Evolutionary conservation across 768 basidiomycete genomes (phyloP).

Genomic region (Fomitopsis pulvina): DNA sequence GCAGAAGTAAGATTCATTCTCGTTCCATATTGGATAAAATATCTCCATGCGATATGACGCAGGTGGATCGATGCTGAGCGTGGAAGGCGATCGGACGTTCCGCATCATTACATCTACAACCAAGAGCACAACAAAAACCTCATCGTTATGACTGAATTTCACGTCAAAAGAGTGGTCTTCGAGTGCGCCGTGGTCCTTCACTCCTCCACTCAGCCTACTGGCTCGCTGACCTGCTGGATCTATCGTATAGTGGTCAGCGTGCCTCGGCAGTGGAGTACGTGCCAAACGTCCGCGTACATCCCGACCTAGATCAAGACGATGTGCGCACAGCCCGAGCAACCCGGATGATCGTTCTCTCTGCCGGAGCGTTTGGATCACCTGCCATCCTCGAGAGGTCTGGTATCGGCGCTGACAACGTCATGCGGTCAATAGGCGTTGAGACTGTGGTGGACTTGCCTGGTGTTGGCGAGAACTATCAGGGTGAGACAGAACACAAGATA

Average conservation of each 20-base stretch:
- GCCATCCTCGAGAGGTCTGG: conserved; percentile 52
- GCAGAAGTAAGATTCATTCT: conserved; percentile 41
- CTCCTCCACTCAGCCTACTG: background rate
- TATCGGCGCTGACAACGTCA: conserved; percentile 28
- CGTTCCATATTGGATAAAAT: background rate
- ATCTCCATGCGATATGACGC: background rate
- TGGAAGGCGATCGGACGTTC: conserved; percentile 52
- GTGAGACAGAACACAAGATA: background rate
- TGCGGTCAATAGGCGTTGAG: conserved; percentile 25
- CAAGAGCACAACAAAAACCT: conserved; percentile 15
- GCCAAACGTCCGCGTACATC: conserved; percentile 21
- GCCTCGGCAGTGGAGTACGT: conserved; percentile 35
- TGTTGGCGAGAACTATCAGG: conserved; percentile 37
- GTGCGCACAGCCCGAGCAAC: conserved; percentile 23
- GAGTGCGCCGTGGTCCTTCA: conserved; percentile 14
- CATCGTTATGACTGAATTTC: conserved; percentile 26
- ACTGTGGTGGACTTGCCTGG: conserved; percentile 34
- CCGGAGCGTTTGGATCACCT: conserved; percentile 39
- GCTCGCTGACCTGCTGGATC: background rate
- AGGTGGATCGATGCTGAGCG: conserved; percentile 52
- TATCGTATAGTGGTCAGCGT: conserved; percentile 22
- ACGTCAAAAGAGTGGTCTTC: conserved; percentile 33
- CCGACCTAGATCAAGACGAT: conserved; percentile 8
- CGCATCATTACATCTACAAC: conserved; percentile 35
- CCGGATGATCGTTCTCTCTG: conserved; percentile 32